Evolutionary conservation across 1,139 yeast genomes (phyloP), one percentile per base, ranked within the genome.

Genomic region (Geotrichum candidum): DNA sequence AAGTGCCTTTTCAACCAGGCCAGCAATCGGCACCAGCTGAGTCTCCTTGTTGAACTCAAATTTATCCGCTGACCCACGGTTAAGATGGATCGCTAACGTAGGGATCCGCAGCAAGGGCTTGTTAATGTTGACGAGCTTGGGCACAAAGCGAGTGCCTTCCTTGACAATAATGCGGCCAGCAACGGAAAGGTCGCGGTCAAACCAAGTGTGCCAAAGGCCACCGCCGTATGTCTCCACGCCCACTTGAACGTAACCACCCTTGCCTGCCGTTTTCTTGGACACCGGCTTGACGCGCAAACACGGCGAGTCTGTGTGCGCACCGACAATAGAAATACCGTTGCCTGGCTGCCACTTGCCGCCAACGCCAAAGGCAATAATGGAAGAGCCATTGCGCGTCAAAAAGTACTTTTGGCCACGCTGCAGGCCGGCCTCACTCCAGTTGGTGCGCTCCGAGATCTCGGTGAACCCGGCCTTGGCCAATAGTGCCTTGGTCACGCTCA

Each of bases 191-290:
- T 94, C 98, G 65, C 98, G 84, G 74, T 94, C 99, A 72, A 94
- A 94, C 86, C 87, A 84, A 2, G 85, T 78, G 59, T 76, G 78
- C 83, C 97, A 96, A 62, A 92, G 85, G 58, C 97, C 92, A 38
- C 99, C 99, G 57, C 99, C 99, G 70, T 94, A 94, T 58, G 87
- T 84, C 74, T 94, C 99, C 5, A 94, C 96, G 51, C 97, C 98
- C 27, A 94, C 85, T 74, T 92, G 97, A 65, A 85, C 82, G 69
- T 86, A 94, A 0, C 96, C 96, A 68, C 88, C 92, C 23, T 41
- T 41, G 15, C 81, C 77, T 9, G 78, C 74, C 50, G 66, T 65
- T 54, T 65, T 61, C 68, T 82, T 82, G 35, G 96, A 89, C 54
- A 88, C 80, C n/a, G 99, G 99, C 76, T 94, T 94, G 68, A 94